A percentile compares a stretch with the other conserved stretches of the same genome.
Evolutionary conservation across 805 yeast genomes (phyloP).

Genomic region (Lipomyces orientalis): DNA sequence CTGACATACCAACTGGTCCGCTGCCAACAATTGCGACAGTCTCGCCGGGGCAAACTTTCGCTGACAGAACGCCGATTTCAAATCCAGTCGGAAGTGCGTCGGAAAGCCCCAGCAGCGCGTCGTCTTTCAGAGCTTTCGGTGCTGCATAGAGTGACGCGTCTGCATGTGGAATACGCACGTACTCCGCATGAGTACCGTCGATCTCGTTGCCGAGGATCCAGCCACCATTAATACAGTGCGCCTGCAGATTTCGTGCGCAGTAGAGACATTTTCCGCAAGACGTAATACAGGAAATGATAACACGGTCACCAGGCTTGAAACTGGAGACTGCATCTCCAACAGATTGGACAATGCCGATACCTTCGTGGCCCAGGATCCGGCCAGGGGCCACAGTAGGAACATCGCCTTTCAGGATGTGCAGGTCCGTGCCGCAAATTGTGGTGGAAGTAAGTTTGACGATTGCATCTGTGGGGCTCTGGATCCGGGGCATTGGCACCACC

Average conservation of each 20-base stretch:
- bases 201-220: constrained; percentile 41
- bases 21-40: constrained; percentile 33
- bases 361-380: constrained; percentile 57
- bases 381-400: constrained; percentile 47
- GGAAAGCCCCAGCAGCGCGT: constrained; percentile 30
- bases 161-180: constrained; percentile 63
- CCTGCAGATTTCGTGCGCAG: constrained; percentile 48
- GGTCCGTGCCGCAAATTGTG: constrained; percentile 62
- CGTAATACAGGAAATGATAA: constrained; percentile 56
- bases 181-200: constrained; percentile 69
- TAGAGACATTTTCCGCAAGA: constrained; percentile 68
- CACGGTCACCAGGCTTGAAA: constrained; percentile 56
- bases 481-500: constrained; percentile 31
- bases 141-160: constrained; percentile 55
- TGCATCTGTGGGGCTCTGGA: constrained; percentile 48
- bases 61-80: constrained; percentile 31
- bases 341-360: constrained; percentile 46
- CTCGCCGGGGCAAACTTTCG: constrained; percentile 29
- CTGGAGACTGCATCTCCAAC: constrained; percentile 47
- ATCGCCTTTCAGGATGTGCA: constrained; percentile 58
- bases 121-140: constrained; percentile 44
- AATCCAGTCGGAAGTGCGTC: constrained; percentile 36
- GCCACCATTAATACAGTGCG: constrained; percentile 44
- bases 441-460: constrained; percentile 55
- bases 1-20: constrained; percentile 34